phyloP scores from a whole-genome alignment of 192 early-diverging fungal species.

The Coemansia sp. region DNA sequence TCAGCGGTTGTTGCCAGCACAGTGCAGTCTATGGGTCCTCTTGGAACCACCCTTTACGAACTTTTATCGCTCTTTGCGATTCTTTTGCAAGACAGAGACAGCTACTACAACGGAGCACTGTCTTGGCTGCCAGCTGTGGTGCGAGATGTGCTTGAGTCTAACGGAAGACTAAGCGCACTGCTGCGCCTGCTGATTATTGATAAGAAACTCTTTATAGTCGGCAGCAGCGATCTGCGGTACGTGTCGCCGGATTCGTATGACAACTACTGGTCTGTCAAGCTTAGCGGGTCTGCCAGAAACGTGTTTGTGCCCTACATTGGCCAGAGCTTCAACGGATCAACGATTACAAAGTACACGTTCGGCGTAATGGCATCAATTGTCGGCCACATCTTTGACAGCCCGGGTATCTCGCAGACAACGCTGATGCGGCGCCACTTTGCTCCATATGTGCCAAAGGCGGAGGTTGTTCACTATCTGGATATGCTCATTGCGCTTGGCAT shows the following conservation, averaged over 20 bases:
- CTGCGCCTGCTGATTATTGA: slow-evolving; percentile 12
- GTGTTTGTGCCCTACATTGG: slow-evolving; percentile 30
- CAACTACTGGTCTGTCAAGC: slow-evolving; percentile 19
- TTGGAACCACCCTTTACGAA: slow-evolving; percentile 33
- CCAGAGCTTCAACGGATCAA: slow-evolving; percentile 30
- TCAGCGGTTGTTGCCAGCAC: slow-evolving; percentile 9
- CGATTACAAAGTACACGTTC: slow-evolving; percentile 16
- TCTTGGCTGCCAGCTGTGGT: neutral
- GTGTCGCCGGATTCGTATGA: slow-evolving; percentile 26
- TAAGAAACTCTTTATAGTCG: slow-evolving; percentile 15
- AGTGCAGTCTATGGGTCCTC: slow-evolving; percentile 21
- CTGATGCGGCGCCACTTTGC: slow-evolving; percentile 42
- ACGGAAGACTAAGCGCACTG: slow-evolving; percentile 3
- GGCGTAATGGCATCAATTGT: slow-evolving; percentile 27
- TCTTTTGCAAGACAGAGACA: neutral
- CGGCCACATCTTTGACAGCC: slow-evolving; percentile 30
- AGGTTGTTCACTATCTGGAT: slow-evolving; percentile 30
- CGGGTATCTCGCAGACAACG: slow-evolving; percentile 32
- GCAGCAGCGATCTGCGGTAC: slow-evolving; percentile 40
- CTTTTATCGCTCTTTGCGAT: slow-evolving; percentile 11
- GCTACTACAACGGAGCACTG: neutral
- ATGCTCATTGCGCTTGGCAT: slow-evolving; percentile 22
- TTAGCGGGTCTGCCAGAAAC: neutral
- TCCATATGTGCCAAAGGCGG: slow-evolving; percentile 26
- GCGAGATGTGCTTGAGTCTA: neutral